Evolutionary conservation across 495 filamentous ascomycete genomes (phyloP).

Genomic region (Aspergillus conjunctus): DNA sequence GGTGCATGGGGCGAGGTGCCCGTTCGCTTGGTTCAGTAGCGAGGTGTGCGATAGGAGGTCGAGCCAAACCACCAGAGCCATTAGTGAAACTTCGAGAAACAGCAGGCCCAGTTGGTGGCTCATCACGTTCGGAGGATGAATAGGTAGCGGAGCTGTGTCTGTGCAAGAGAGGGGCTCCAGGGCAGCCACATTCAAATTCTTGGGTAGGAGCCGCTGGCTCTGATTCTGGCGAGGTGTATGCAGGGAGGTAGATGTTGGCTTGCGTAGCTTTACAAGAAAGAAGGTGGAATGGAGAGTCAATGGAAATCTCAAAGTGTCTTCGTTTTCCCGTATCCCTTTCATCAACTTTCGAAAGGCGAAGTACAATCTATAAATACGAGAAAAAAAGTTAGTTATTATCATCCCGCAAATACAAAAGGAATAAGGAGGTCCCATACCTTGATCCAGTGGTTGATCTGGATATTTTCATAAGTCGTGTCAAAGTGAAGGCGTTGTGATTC

Average conservation of each 20-base stretch:
- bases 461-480: conserved; percentile 94
- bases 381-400: not conserved
- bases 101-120: conserved; percentile 26
- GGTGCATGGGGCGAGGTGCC: conserved; percentile 73
- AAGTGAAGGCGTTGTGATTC: conserved; percentile 76
- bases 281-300: conserved; percentile 95
- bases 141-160: conserved; percentile 45
- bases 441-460: conserved; percentile 98
- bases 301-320: conserved; percentile 97
- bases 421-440: conserved; percentile 63
- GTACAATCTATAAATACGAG: conserved; percentile 69
- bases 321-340: conserved; percentile 77
- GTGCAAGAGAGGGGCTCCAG: conserved; percentile 56
- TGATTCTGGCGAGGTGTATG: conserved; percentile 69
- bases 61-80: conserved; percentile 47
- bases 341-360: conserved; percentile 90
- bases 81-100: conserved; percentile 50
- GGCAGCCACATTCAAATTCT: conserved; percentile 75
- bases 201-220: conserved; percentile 46
- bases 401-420: not conserved
- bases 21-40: conserved; percentile 47
- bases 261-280: conserved; percentile 92
- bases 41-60: conserved; percentile 52
- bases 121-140: conserved; percentile 33
- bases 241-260: conserved; percentile 85